A percentile compares a stretch with the other conserved stretches of the same genome.
Conservation (phyloP, 2,329 filamentous ascomycete species). For the Venturia asperata region DNA sequence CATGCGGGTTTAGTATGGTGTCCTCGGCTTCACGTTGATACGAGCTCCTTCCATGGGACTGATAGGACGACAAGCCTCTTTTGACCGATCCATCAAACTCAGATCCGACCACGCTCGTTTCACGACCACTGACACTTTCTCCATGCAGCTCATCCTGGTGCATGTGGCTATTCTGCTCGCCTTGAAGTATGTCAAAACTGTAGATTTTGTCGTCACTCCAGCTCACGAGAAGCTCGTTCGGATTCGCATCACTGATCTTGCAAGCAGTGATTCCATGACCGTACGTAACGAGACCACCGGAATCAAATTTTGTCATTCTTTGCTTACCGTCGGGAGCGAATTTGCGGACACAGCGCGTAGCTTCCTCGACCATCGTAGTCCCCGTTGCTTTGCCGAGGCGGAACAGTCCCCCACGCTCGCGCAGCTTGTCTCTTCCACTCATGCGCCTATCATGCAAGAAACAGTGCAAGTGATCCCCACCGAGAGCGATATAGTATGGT, state of each 20-base stretch:
- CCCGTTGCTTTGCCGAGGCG: slow-evolving; percentile 37
- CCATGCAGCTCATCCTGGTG: neutral
- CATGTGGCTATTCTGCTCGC: slow-evolving; percentile 33
- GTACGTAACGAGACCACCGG: slow-evolving; percentile 35
- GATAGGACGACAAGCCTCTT: neutral
- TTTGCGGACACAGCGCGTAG: slow-evolving; percentile 58
- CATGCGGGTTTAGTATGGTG: neutral
- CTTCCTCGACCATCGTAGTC: slow-evolving; percentile 50
- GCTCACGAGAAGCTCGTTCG: slow-evolving; percentile 60
- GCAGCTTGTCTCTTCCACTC: slow-evolving; percentile 52
- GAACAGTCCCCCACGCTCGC: slow-evolving; percentile 46
- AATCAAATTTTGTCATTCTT: slow-evolving; percentile 45
- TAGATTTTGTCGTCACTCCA: slow-evolving; percentile 63
- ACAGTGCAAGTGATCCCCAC: slow-evolving; percentile 61
- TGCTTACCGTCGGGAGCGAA: slow-evolving; percentile 57
- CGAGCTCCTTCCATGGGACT: neutral
- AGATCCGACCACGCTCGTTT: neutral
- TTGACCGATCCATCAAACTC: neutral
- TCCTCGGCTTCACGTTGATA: neutral
- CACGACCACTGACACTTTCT: neutral
- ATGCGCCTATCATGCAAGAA: slow-evolving; percentile 63
- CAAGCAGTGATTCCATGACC: slow-evolving; percentile 56
- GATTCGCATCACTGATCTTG: slow-evolving; percentile 62
- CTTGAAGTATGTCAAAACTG: slow-evolving; percentile 56
- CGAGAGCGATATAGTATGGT: slow-evolving; percentile 62